Conservation (phyloP, 225 moss, liverwort and hornwort genomes). For the Sphagnum tenellum region DNA sequence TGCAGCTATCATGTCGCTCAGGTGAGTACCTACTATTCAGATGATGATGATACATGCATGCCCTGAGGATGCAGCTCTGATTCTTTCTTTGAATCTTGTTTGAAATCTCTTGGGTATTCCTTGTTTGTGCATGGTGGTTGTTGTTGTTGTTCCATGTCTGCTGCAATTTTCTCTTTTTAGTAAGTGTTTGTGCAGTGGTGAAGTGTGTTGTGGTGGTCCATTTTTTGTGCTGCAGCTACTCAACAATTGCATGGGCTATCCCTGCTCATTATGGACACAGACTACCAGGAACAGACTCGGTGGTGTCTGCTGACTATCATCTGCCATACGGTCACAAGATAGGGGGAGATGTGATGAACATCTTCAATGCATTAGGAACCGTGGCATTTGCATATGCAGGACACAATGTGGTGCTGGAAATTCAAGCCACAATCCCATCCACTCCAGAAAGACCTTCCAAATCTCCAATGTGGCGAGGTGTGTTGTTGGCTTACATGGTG, state of each 20-base stretch:
- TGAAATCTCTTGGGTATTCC: not conserved
- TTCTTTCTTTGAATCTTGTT: too few relatives aligned
- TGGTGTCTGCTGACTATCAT: not conserved
- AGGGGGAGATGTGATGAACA: conserved; percentile 5
- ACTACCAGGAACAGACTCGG: too few relatives aligned
- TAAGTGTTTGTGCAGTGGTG: not conserved
- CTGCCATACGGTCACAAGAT: not conserved
- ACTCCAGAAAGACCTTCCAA: conserved; percentile 14
- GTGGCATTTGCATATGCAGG: conserved; percentile 30
- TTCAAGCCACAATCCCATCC: conserved; percentile 30
- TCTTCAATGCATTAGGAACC: conserved; percentile 11
- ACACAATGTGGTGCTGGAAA: conserved; percentile 34
- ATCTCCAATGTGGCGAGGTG: conserved; percentile 23
- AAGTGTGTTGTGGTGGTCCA: not conserved
- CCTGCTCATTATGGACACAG: conserved; percentile 1
- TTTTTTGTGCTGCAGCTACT: conserved; percentile 12
- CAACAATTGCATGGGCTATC: conserved; percentile 24
- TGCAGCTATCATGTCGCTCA: conserved; percentile 25
- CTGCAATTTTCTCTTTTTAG: not conserved
- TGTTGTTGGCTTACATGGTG: conserved; percentile 13
- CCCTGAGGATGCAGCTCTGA: too few relatives aligned
- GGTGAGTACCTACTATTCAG: conserved; percentile 3
- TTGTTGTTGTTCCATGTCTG: not conserved
- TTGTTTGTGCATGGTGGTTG: not conserved
- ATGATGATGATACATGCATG: too few relatives aligned